These are phyloP conservation scores for Citrus unshiu DNA, from an alignment of 345 rosid species.

Conservation along the genomic window DNA sequence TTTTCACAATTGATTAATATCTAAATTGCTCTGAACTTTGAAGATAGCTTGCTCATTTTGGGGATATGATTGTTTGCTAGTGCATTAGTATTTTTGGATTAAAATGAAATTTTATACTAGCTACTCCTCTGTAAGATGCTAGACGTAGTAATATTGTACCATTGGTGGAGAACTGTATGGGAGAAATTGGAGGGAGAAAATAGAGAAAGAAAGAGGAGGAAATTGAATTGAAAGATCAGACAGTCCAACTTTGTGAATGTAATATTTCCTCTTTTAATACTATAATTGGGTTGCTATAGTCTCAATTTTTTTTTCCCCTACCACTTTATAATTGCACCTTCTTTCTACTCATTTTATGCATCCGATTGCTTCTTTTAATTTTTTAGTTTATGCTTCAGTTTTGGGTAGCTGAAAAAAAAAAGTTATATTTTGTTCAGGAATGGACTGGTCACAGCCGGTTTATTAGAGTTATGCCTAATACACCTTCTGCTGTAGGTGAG, in stretches of 20 bases:
- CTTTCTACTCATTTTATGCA: background rate
- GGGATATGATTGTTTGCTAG: background rate
- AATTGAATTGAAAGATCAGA: background rate
- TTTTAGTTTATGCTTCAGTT: background rate
- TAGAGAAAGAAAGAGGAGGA: background rate
- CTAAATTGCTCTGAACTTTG: background rate
- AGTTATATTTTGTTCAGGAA: constrained; percentile 36
- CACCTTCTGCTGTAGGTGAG: constrained; percentile 86
- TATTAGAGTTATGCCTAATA: constrained; percentile 89
- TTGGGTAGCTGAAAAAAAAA: background rate
- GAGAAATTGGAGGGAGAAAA: background rate
- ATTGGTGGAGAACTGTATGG: background rate
- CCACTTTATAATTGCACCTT: background rate
- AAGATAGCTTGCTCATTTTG: background rate
- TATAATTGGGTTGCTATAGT: background rate
- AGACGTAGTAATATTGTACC: background rate
- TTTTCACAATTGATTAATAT: background rate
- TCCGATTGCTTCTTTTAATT: background rate
- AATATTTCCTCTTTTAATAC: background rate
- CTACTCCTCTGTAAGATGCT: background rate
- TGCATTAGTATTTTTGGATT: background rate
- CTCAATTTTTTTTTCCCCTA: background rate
- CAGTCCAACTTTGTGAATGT: background rate
- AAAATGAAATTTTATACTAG: background rate
- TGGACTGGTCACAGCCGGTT: constrained; percentile 85